Percentiles rank a stretch among this genome's conserved stretches.
Evolutionary conservation across 257 asterid genomes (phyloP).

Genomic region (Gentiana dahurica): DNA sequence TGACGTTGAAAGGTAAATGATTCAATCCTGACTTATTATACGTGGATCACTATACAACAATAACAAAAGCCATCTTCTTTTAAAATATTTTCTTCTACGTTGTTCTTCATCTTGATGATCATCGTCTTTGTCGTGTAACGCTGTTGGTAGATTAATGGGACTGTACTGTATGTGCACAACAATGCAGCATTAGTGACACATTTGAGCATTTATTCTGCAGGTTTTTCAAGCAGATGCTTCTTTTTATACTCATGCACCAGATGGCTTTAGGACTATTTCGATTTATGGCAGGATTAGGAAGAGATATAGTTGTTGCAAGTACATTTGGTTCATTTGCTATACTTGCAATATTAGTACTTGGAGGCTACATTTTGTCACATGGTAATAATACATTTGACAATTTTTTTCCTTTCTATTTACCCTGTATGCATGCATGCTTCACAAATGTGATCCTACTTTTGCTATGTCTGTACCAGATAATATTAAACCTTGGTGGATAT

Average conservation of each 20-base stretch:
- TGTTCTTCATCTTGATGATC: too few relatives aligned
- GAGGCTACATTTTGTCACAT: slow-evolving; percentile 46
- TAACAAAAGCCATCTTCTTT: too few relatives aligned
- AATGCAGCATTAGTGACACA: not conserved
- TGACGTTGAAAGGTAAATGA: slow-evolving; percentile 6
- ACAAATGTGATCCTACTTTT: not conserved
- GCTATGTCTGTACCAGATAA: slow-evolving; percentile 7
- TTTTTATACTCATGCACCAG: slow-evolving; percentile 32
- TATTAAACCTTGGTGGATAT: slow-evolving; percentile 17
- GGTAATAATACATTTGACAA: slow-evolving; percentile 17
- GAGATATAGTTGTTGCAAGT: slow-evolving; percentile 39
- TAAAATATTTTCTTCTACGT: too few relatives aligned
- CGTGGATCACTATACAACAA: too few relatives aligned
- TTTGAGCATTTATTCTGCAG: slow-evolving; percentile 18
- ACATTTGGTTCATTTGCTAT: slow-evolving; percentile 30
- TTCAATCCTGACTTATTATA: too few relatives aligned
- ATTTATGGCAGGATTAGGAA: slow-evolving; percentile 37
- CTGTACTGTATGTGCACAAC: not conserved
- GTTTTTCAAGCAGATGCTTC: slow-evolving; percentile 34
- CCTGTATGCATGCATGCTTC: too few relatives aligned
- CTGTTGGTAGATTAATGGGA: not conserved
- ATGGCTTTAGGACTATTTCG: slow-evolving; percentile 38
- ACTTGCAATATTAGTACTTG: slow-evolving; percentile 22
- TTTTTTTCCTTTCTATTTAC: not conserved
- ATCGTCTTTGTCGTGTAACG: not conserved